Evolutionary conservation across 78 protist species (phyloP).

Genomic region (Protostelium mycophagum): DNA sequence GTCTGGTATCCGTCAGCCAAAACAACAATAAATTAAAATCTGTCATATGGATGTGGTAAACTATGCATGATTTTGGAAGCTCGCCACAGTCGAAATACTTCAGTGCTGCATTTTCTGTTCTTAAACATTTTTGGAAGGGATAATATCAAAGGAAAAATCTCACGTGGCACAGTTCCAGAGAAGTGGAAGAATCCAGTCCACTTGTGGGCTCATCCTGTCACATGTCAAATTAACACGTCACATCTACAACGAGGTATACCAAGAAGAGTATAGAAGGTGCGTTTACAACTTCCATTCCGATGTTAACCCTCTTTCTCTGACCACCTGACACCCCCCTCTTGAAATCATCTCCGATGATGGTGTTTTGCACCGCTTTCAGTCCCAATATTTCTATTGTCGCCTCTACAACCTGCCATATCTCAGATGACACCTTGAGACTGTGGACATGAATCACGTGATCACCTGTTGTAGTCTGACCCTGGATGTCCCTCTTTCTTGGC

Average conservation of each 20-base stretch:
- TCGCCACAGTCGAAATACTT: too few relatives aligned
- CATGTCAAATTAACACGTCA: neutral
- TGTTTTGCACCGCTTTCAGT: neutral
- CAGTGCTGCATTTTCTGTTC: too few relatives aligned
- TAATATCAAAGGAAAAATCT: neutral
- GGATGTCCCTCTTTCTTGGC: neutral
- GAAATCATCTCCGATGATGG: slow-evolving; percentile 48
- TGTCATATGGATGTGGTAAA: too few relatives aligned
- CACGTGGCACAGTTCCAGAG: slow-evolving; percentile 12
- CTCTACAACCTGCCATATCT: neutral
- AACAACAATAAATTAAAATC: too few relatives aligned
- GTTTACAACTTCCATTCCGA: slow-evolving; percentile 58
- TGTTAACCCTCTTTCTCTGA: slow-evolving; percentile 62
- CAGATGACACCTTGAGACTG: neutral
- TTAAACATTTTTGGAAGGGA: too few relatives aligned
- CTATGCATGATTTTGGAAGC: too few relatives aligned
- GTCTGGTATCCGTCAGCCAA: too few relatives aligned
- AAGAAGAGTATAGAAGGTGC: neutral
- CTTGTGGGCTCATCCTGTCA: slow-evolving; percentile 51
- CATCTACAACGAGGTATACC: neutral
- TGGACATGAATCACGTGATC: neutral
- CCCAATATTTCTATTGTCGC: neutral
- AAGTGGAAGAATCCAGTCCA: slow-evolving; percentile 48
- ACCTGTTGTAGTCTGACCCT: neutral
- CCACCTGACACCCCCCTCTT: slow-evolving; percentile 65